These are phyloP conservation scores for Trifolium pratense DNA, from an alignment of 306 rosid species.

Conservation along the genomic window DNA sequence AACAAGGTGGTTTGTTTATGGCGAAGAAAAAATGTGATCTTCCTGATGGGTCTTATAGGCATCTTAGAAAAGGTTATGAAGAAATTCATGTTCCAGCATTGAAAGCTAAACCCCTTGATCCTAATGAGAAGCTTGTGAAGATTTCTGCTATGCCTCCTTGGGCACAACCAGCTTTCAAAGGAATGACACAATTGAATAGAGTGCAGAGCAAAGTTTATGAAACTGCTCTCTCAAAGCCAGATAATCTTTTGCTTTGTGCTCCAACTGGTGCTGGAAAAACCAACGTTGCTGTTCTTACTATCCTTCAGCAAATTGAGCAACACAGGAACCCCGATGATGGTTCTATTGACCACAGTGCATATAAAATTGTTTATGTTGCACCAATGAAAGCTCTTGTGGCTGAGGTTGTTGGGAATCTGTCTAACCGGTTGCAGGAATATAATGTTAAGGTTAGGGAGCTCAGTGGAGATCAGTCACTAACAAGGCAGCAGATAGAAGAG, in stretches of 20 bases:
- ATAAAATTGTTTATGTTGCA: constrained; percentile 94
- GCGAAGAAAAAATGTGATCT: constrained; percentile 74
- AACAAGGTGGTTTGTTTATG: constrained; percentile 72
- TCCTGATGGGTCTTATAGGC: constrained; percentile 84
- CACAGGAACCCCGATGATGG: constrained; percentile 84
- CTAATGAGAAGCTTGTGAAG: constrained; percentile 71
- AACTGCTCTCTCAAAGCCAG: constrained; percentile 75
- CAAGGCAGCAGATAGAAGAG: constrained; percentile 94
- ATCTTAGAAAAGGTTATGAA: constrained; percentile 79
- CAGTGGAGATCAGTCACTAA: constrained; percentile 91
- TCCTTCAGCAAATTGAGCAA: constrained; percentile 85
- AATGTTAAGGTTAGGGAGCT: constrained; percentile 86
- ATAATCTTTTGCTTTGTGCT: constrained; percentile 85
- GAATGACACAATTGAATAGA: constrained; percentile 92
- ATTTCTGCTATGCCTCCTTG: constrained; percentile 85
- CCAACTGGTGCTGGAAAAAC: constrained; percentile 99
- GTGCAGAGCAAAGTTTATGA: constrained; percentile 91
- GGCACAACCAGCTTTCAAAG: constrained; percentile 93
- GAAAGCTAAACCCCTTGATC: constrained; percentile 75
- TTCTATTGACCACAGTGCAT: constrained; percentile 73
- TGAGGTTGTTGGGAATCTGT: constrained; percentile 93
- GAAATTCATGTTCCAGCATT: constrained; percentile 89
- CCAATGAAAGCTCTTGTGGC: constrained; percentile 99
- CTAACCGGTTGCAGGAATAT: constrained; percentile 89
- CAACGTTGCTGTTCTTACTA: constrained; percentile 94